Conservation (phyloP, 495 filamentous ascomycete species). For the Annulohypoxylon bovei region DNA sequence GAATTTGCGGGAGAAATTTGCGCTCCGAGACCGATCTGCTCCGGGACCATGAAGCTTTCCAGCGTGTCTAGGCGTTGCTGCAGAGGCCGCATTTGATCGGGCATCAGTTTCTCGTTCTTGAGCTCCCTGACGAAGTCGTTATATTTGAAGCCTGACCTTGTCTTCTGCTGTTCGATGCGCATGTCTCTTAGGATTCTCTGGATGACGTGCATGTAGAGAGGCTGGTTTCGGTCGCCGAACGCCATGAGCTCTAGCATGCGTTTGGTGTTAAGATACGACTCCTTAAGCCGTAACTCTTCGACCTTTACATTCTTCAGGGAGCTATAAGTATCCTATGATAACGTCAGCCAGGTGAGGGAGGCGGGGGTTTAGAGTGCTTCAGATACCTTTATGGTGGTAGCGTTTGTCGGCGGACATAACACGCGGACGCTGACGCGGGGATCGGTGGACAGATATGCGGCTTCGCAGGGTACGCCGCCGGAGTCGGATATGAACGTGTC, state of each 20-base stretch:
- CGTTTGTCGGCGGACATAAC: background rate
- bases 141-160: background rate
- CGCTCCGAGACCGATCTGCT: background rate
- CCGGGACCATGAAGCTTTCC: background rate
- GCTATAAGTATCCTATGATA: background rate
- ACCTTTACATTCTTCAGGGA: background rate
- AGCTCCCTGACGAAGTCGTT: background rate
- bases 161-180: background rate
- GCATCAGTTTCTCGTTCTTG: background rate
- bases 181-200: slow-evolving; percentile 5
- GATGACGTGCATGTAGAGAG: slow-evolving; percentile 2
- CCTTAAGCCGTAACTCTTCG: background rate
- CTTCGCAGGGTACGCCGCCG: background rate
- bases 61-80: background rate
- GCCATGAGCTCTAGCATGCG: slow-evolving; percentile 9
- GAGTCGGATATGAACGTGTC: background rate
- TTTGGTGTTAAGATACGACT: slow-evolving; percentile 1
- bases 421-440: background rate
- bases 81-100: slow-evolving; percentile 2
- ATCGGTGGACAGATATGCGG: background rate
- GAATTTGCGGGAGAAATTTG: background rate
- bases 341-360: background rate
- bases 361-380: too few species aligned
- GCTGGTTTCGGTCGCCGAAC: background rate
- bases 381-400: background rate